Conservation (phyloP, 345 rosid species). For the Erucastrum elatum region DNA sequence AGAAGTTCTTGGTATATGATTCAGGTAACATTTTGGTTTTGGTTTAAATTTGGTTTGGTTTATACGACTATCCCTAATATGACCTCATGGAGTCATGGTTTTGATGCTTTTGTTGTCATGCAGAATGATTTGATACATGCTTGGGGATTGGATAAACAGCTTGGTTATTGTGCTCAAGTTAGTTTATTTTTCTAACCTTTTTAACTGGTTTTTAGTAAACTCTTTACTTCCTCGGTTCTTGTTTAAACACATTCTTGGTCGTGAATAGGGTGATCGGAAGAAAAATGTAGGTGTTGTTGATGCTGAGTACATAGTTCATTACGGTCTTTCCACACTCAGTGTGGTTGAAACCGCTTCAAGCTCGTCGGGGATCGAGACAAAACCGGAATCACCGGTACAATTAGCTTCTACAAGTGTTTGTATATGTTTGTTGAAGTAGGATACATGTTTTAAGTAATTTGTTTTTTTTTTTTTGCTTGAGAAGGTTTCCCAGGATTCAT, state of each 20-base stretch:
- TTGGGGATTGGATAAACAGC: slow-evolving; percentile 89
- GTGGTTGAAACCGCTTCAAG: slow-evolving; percentile 44
- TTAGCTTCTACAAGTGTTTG: neutral
- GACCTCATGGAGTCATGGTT: neutral
- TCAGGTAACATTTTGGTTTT: slow-evolving; percentile 54
- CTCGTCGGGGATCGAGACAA: slow-evolving; percentile 18
- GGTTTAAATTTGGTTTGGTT: neutral
- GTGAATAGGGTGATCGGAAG: slow-evolving; percentile 72
- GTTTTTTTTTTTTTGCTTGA: too few relatives aligned
- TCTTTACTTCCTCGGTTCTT: neutral
- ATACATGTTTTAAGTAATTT: neutral
- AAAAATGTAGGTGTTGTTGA: slow-evolving; percentile 92
- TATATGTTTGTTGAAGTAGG: slow-evolving; percentile 17
- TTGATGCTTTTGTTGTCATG: slow-evolving; percentile 10
- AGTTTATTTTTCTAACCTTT: slow-evolving; percentile 20
- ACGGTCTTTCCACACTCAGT: slow-evolving; percentile 83
- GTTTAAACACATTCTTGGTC: neutral
- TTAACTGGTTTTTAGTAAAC: neutral
- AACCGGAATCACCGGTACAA: slow-evolving; percentile 28
- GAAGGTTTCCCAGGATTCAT: too few relatives aligned
- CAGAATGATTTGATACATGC: slow-evolving; percentile 95
- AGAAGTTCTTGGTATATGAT: slow-evolving; percentile 89
- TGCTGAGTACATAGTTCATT: slow-evolving; percentile 80
- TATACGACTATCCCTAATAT: neutral
- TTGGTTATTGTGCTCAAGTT: slow-evolving; percentile 93